Base-by-base conservation (phyloP, 2,329 filamentous ascomycete genomes). In the Rosellinia necatrix region DNA sequence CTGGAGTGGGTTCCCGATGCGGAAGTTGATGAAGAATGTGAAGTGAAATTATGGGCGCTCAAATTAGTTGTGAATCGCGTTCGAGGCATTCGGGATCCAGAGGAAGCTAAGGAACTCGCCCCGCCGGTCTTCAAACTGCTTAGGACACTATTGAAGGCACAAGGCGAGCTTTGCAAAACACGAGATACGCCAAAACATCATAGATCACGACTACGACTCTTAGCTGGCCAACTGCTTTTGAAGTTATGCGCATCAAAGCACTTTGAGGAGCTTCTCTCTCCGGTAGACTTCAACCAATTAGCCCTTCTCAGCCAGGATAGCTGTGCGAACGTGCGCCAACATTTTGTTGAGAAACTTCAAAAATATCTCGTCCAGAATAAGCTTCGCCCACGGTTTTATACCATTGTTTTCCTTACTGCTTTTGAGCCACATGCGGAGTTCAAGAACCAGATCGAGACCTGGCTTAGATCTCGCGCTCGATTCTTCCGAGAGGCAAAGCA, bases 41-140 rank as follows among this genome's bases (percentile, higher is more conserved):
- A 87, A 58, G 88, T 92, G 17, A 97, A 97, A 73, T 84, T 86
- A 53, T 87, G 91, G 77, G 89, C 92, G 1, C 76, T 97, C 43
- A 93, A 89, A 70, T 88, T 92, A 13, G 79, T 97, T 22, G 91
- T 94, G 56, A 97, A 97, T 71, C 85, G 90, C 50, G 80, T 96
- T 15, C 85, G 92, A 34, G 88, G 71, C 57, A 82, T 70, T 71
- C 74, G 79, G 40, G 79, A 84, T 42, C 67, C 73, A 13, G 74
- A 79, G 4, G 77, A 79, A 58, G 80, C 81, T 12, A 81, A 87
- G 63, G 80, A 82, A 30, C 78, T 83, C 55, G 86, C 87, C 1
- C 80, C 80, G 55, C 84, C 87, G 6, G 85, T 96, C 0, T 91
- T 92, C 74, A 87, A 87, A 69, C 82, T 96, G 24, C 79, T 99